Base-by-base conservation (phyloP, 1,284 basidiomycete species). In the Ceratobasidium papillatum region DNA sequence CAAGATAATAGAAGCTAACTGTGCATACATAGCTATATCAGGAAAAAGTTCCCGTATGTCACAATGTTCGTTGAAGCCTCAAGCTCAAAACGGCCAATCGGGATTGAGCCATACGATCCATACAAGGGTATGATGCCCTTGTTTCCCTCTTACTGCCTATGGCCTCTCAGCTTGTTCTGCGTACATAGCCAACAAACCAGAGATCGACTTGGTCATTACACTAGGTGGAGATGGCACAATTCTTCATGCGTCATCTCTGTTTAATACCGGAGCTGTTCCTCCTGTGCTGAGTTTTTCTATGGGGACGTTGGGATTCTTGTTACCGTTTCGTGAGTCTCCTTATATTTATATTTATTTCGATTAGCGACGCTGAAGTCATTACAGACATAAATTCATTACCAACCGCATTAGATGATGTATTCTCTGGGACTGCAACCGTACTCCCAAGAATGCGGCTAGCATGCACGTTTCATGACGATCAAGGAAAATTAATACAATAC, bases 171-270 rank as follows among this genome's bases (percentile, higher is more conserved):
- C 22, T 14, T 5, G 12, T 27, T n/a, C 14, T n/a, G 1, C 56
- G 9, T 36, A n/a, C 22, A 12, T 49, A 30, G 83, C 84, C 63
- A 82, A 84, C 38, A 83, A 88, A 3, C 84, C 88, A 76, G 86
- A 85, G 73, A 91, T 76, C 34, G 94, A 97, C 81, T 86, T 99
- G 8, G 91, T 98, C 17, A 89, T 99, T 38, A 98, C 96, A 0
- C 83, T 99, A 0, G 96, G 96, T 63, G 96, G 96, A 30, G 96
- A 99, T 80, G 96, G 96, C 1, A 98, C 97, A 1, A 96, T 99
- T 63, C 86, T 99, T 2, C 96, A 98, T 80, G 95, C 95, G 0
- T 96, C 96, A 3, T 95, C 94, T 30, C 84, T 99, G 5, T 99
- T 99, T 82, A 93, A 91, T 78, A 85, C 88, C 8, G 93, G 92